phyloP scores from a whole-genome alignment of 2,329 filamentous ascomycete species.

The Xylariaceae sp. region DNA sequence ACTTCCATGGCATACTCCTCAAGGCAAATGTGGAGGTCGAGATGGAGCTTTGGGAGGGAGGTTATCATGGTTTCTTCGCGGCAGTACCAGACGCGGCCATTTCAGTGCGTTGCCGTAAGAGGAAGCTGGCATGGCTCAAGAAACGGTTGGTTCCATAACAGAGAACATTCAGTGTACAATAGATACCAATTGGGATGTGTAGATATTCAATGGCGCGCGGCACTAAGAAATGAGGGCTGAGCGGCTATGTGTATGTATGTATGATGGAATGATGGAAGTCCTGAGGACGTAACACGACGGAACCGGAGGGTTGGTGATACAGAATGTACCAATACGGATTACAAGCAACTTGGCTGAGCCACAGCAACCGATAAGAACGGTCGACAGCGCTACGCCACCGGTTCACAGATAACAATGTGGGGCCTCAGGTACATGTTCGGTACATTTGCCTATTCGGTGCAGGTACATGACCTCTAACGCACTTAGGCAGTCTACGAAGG shows the following conservation, averaged over 20 bases:
- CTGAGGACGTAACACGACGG: no score
- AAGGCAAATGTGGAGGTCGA: constrained; percentile 15
- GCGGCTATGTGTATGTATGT: no score
- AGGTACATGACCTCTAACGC: no score
- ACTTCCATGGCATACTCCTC: constrained; percentile 9
- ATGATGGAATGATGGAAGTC: no score
- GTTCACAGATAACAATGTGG: neutral
- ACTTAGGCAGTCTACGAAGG: no score
- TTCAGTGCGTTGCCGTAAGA: constrained; percentile 14
- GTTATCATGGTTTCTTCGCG: constrained; percentile 20
- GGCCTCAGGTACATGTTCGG: no score
- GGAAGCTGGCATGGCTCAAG: constrained; percentile 17
- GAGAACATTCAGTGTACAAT: neutral
- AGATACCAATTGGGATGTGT: neutral
- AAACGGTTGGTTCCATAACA: neutral
- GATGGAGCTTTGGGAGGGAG: constrained; percentile 12
- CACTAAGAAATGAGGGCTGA: no score
- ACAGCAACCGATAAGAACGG: neutral
- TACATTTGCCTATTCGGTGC: no score
- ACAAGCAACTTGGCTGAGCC: neutral
- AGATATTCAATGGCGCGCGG: neutral
- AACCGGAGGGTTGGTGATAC: no score
- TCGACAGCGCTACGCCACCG: neutral
- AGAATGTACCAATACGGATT: no score
- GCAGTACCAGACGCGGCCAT: constrained; percentile 14